phyloP scores from a whole-genome alignment of 192 early-diverging fungal species.

The Entrophospora sp. region DNA sequence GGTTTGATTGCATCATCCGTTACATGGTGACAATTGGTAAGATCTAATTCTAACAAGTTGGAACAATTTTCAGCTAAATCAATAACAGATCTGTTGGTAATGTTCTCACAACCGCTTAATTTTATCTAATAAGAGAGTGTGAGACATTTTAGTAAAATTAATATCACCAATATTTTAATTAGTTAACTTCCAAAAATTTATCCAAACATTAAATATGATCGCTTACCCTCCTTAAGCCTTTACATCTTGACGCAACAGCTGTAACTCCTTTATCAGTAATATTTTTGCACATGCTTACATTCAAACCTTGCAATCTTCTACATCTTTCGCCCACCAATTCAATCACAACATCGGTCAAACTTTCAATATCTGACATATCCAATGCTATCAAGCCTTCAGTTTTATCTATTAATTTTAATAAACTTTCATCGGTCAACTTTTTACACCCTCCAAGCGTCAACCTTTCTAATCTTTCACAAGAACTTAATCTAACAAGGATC shows the following conservation, averaged over 20 bases:
- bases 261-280: conserved; percentile 39
- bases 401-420: conserved; percentile 33
- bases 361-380: conserved; percentile 42
- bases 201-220: neutral
- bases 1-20: conserved; percentile 34
- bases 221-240: conserved; percentile 43
- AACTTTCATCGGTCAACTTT: conserved; percentile 34
- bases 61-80: conserved; percentile 41
- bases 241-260: conserved; percentile 35
- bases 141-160: neutral
- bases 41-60: conserved; percentile 45
- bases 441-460: conserved; percentile 41
- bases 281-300: conserved; percentile 39
- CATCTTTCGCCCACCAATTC: conserved; percentile 36
- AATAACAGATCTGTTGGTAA: conserved; percentile 39
- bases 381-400: conserved; percentile 35
- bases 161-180: neutral
- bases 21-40: conserved; percentile 41
- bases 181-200: neutral
- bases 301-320: conserved; percentile 45
- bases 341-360: conserved; percentile 34
- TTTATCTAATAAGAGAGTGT: too few species aligned
- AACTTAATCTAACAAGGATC: conserved; percentile 23
- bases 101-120: conserved; percentile 38
- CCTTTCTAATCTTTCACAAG: conserved; percentile 42